Evolutionary conservation across 2,329 filamentous ascomycete species (phyloP), one percentile per base, ranked within the genome.

Genomic region (Fusarium sp.): DNA sequence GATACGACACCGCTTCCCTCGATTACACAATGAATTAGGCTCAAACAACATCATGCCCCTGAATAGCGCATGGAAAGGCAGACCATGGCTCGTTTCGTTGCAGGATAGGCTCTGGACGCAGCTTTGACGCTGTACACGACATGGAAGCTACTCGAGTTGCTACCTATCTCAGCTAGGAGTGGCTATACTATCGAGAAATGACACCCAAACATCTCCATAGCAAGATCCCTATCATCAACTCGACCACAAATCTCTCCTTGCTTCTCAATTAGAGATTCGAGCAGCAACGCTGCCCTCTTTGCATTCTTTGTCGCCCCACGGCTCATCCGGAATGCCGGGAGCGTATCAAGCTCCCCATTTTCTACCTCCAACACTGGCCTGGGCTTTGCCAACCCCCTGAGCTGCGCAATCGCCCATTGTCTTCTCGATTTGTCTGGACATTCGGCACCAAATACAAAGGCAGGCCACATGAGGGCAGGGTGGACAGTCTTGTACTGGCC

Each of bases 101-200:
- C 5, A 16, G 24, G 11, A 27, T 58, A 39, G 27, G 60, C 45
- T 41, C 37, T 22, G 20, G 3, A 8, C 13, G 11, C 13, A 6
- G 27, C 8, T 24, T 56, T 45, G 16, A 29, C 10, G 27, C 41
- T 29, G n/a, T 57, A 54, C 10, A 63, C 29, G 24, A 18, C 24
- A 62, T 37, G 20, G 43, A 29, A 62, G 10, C 24, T 27, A 11
- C 7, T 62, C 20, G 11, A 27, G 35, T 58, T 58, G 33, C 16
- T 7, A 24, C 22, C 11, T 27, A 37, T 58, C 20, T 39, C 18
- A 58, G 6, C 24, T 18, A 22, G 1, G 35, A 35, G 35, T 27
- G 22, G 20, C 39, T 50, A 70, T 18, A 67, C 58, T 29, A 70
- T 67, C 16, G 64, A 70, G 50, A 70, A 70, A 70, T 70, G 60